Conservation (phyloP, 2,329 filamentous ascomycete genomes). For the Neurospora sp. region DNA sequence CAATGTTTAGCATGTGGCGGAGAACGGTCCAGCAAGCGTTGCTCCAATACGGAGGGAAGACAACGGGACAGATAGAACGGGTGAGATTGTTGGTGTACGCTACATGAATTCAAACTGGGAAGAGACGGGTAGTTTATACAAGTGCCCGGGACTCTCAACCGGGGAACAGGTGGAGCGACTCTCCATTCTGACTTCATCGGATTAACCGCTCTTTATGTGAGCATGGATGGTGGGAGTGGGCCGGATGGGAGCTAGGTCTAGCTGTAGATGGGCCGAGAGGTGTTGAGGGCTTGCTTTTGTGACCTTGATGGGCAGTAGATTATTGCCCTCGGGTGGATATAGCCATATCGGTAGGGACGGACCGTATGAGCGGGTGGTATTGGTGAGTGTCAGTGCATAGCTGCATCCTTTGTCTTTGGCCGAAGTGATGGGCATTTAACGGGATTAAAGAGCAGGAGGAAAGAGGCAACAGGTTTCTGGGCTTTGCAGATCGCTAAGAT, state of each 20-base stretch:
- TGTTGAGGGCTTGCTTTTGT: constrained; percentile 18
- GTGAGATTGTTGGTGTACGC: not conserved
- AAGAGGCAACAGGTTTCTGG: not conserved
- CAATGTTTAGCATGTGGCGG: not conserved
- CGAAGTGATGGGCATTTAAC: not conserved
- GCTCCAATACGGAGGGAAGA: not conserved
- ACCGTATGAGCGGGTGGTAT: constrained; percentile 28
- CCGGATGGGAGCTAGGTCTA: not conserved
- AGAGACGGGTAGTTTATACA: not conserved
- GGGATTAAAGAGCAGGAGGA: not conserved
- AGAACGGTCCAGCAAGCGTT: not conserved
- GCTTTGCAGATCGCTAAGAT: not conserved
- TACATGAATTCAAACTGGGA: not conserved
- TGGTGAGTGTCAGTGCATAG: not conserved
- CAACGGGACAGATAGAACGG: not conserved
- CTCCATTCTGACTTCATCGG: not conserved
- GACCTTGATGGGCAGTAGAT: constrained; percentile 17
- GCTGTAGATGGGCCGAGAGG: not conserved
- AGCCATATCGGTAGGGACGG: constrained; percentile 32
- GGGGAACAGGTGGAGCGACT: not conserved
- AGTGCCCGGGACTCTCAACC: not conserved
- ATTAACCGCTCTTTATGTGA: not conserved
- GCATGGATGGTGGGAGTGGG: constrained; percentile 9
- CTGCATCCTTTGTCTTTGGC: not conserved
- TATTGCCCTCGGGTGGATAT: constrained; percentile 23